A percentile compares a stretch with the other conserved stretches of the same genome.
Evolutionary conservation across 495 filamentous ascomycete genomes (phyloP).

Genomic region (Penicillium dipodomyicola): DNA sequence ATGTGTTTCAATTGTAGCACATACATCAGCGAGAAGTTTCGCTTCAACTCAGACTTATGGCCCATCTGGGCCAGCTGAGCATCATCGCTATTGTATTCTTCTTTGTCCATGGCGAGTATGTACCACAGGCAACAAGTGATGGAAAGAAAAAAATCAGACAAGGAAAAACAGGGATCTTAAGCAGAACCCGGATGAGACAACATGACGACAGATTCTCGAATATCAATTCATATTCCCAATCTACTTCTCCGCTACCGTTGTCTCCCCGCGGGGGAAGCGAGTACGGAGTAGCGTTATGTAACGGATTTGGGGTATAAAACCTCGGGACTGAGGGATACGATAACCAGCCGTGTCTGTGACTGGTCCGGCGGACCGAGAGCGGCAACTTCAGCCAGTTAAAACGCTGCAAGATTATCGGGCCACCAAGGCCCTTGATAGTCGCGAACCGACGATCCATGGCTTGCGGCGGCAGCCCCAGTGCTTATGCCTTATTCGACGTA

Average conservation of each 20-base stretch:
- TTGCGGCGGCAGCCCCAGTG: slow-evolving; percentile 13
- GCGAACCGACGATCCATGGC: slow-evolving; percentile 9
- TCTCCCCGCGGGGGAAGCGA: slow-evolving; percentile 16
- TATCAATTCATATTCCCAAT: slow-evolving; percentile 12
- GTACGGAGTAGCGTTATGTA: slow-evolving; percentile 21
- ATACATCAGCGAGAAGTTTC: slow-evolving; percentile 52
- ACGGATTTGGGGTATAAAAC: slow-evolving; percentile 28
- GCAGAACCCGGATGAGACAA: slow-evolving; percentile 1
- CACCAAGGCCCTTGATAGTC: neutral
- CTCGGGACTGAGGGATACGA: slow-evolving; percentile 3
- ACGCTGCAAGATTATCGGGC: neutral
- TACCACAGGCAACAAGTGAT: neutral
- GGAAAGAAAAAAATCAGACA: slow-evolving; percentile 3
- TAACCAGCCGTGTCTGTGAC: slow-evolving; percentile 15
- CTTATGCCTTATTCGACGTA: neutral
- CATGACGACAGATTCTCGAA: slow-evolving; percentile 17
- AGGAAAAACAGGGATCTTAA: slow-evolving; percentile 9
- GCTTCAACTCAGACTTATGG: slow-evolving; percentile 62
- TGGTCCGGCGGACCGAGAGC: slow-evolving; percentile 19
- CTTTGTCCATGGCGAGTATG: slow-evolving; percentile 25
- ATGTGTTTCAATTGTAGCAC: slow-evolving; percentile 11
- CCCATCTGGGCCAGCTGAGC: slow-evolving; percentile 61
- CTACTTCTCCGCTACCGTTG: slow-evolving; percentile 13
- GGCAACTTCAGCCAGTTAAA: slow-evolving; percentile 20
- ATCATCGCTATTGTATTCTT: slow-evolving; percentile 38